These are phyloP conservation scores for Lentinula sp. DNA, from an alignment of 768 basidiomycete species.

Conservation along the genomic window DNA sequence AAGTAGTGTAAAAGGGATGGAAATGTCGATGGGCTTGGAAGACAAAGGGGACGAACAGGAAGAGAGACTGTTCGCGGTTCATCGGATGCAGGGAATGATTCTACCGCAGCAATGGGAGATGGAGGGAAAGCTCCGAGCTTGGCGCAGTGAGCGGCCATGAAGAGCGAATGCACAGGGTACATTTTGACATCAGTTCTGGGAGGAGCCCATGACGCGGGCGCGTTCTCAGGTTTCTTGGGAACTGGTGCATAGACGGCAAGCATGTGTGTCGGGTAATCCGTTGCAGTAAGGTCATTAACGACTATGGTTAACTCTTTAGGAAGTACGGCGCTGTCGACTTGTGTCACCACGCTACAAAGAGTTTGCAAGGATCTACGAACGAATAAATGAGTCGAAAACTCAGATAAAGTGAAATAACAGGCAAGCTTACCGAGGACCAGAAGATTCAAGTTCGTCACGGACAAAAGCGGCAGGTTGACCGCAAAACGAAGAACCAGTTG, in stretches of 20 bases:
- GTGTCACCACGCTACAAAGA: conserved; percentile 28
- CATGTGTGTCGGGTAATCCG: conserved; percentile 44
- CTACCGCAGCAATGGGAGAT: conserved; percentile 18
- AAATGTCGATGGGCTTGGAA: conserved; percentile 62
- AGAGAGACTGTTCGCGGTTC: conserved; percentile 31
- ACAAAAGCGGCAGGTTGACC: conserved; percentile 37
- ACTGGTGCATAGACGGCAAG: conserved; percentile 36
- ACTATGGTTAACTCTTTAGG: conserved; percentile 38
- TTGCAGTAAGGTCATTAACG: conserved; percentile 23
- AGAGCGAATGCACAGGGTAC: conserved; percentile 63
- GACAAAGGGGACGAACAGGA: conserved; percentile 56
- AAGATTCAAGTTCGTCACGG: conserved; percentile 33
- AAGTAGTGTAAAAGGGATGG: conserved; percentile 55
- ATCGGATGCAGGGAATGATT: conserved; percentile 22
- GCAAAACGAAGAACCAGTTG: conserved; percentile 31
- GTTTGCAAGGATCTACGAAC: conserved; percentile 31
- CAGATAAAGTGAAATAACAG: background rate
- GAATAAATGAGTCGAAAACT: background rate
- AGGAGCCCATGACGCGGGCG: conserved; percentile 6
- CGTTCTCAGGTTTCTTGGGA: conserved; percentile 15
- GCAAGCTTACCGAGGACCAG: conserved; percentile 34
- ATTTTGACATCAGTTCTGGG: conserved; percentile 31
- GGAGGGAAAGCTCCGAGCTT: conserved; percentile 52
- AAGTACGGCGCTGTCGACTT: conserved; percentile 22
- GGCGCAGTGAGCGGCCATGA: conserved; percentile 66